Percentiles rank a stretch among this genome's conserved stretches.
Evolutionary conservation across 2,329 filamentous ascomycete genomes (phyloP).

Genomic region (Ophioceras dolichostomum): DNA sequence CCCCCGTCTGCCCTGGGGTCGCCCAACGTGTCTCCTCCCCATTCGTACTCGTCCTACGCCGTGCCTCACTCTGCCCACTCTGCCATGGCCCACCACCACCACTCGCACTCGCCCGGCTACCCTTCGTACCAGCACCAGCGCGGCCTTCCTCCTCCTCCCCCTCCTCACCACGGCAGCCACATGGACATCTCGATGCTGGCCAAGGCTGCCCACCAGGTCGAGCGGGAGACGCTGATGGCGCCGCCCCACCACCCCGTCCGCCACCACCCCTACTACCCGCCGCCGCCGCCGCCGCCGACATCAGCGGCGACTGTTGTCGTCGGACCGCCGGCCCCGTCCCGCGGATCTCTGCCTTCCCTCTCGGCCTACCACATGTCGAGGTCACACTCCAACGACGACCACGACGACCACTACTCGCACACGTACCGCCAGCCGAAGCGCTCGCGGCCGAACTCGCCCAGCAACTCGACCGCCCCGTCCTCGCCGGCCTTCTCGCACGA

Average conservation of each 20-base stretch:
- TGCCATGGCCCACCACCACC: slow-evolving; percentile 29
- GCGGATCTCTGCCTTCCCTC: slow-evolving; percentile 59
- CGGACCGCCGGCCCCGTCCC: too few species aligned
- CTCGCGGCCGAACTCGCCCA: slow-evolving; percentile 83
- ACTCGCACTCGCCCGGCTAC: slow-evolving; percentile 14
- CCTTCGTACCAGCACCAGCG: slow-evolving; percentile 18
- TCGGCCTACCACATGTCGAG: slow-evolving; percentile 92
- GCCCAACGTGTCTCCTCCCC: slow-evolving; percentile 92
- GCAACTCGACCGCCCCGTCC: slow-evolving; percentile 90
- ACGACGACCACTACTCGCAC: slow-evolving; percentile 64
- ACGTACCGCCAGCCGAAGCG: slow-evolving; percentile 66
- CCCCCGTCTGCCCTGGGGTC: slow-evolving; percentile 77
- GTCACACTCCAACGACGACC: slow-evolving; percentile 71
- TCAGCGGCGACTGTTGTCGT: too few species aligned
- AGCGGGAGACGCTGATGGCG: slow-evolving; percentile 39
- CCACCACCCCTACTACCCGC: slow-evolving; percentile 39
- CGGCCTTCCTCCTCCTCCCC: slow-evolving; percentile 1
- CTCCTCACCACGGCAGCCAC: slow-evolving; percentile 6
- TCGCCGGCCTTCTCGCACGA: slow-evolving; percentile 96
- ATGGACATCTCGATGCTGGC: slow-evolving; percentile 48
- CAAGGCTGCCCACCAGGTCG: slow-evolving; percentile 48
- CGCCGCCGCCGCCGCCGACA: too few species aligned
- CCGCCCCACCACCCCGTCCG: slow-evolving; percentile 29
- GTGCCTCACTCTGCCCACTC: slow-evolving; percentile 31
- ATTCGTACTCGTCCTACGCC: slow-evolving; percentile 68